Percentiles rank a stretch among this genome's conserved stretches.
phyloP scores from a whole-genome alignment of 192 early-diverging fungal genomes.

The Entomortierella parvispora region DNA sequence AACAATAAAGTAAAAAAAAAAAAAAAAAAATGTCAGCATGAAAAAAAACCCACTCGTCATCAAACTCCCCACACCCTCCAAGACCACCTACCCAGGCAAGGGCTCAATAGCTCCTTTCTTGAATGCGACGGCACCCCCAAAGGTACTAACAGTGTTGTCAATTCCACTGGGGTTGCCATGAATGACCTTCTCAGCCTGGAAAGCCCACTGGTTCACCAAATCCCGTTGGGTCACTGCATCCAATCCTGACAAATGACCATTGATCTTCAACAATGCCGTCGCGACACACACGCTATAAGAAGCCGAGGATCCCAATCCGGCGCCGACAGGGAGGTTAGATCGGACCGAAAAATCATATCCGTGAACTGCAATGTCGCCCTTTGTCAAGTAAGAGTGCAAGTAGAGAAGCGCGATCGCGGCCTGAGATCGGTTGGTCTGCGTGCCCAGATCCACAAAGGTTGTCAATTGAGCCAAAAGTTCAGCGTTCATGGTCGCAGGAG shows the following conservation, averaged over 20 bases:
- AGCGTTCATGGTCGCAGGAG: constrained; percentile 52
- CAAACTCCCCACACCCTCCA: background rate
- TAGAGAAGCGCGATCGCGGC: constrained; percentile 71
- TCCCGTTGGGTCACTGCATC: constrained; percentile 26
- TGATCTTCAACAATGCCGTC: constrained; percentile 71
- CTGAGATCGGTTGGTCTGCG: constrained; percentile 37
- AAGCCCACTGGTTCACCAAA: constrained; percentile 91
- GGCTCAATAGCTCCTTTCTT: constrained; percentile 50
- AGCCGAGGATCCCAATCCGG: constrained; percentile 97
- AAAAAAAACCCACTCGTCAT: background rate
- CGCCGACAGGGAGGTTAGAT: constrained; percentile 88
- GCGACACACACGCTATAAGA: constrained; percentile 86
- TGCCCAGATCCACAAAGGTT: constrained; percentile 40
- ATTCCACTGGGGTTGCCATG: constrained; percentile 96
- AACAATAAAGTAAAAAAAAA: background rate
- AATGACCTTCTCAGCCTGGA: constrained; percentile 91
- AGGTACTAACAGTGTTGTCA: constrained; percentile 92
- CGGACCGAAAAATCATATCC: constrained; percentile 73
- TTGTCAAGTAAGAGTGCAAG: constrained; percentile 66
- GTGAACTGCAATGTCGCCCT: constrained; percentile 21
- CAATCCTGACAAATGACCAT: constrained; percentile 22
- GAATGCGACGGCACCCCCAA: constrained; percentile 65
- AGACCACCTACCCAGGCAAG: constrained; percentile 39
- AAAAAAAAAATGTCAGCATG: background rate
- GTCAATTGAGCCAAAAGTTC: constrained; percentile 35